phyloP scores from a whole-genome alignment of 2,329 filamentous ascomycete species.

The Fusarium sp. region DNA sequence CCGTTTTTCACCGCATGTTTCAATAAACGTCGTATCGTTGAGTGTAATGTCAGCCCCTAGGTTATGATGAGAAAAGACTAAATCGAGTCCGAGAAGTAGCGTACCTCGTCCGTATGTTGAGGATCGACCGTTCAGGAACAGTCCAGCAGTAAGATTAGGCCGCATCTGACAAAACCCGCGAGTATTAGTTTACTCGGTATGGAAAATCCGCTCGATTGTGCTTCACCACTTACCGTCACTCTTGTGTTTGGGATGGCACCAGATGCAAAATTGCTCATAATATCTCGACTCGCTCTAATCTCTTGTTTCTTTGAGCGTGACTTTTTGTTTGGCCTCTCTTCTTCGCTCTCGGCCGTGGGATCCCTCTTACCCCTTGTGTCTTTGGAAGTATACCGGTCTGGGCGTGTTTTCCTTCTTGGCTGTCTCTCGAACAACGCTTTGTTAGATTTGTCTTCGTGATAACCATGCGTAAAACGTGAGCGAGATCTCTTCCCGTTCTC shows the following conservation, averaged over 20 bases:
- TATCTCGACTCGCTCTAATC: conserved; percentile 52
- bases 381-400: conserved; percentile 63
- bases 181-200: not conserved
- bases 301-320: conserved; percentile 39
- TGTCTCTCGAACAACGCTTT: conserved; percentile 56
- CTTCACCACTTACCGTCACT: conserved; percentile 43
- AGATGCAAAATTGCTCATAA: conserved; percentile 66
- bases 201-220: not conserved
- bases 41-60: conserved; percentile 62
- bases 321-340: conserved; percentile 1
- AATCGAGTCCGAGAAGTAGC: not conserved
- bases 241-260: conserved; percentile 56
- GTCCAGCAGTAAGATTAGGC: conserved; percentile 45
- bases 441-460: not conserved
- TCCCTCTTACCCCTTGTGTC: conserved; percentile 11
- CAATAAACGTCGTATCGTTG: conserved; percentile 59
- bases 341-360: conserved; percentile 6
- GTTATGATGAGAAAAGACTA: not conserved
- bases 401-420: conserved; percentile 64
- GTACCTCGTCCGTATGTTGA: conserved; percentile 32
- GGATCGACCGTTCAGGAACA: conserved; percentile 47
- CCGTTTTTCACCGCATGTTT: not conserved
- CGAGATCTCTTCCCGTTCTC: conserved; percentile 6
- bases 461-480: not conserved
- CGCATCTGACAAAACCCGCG: conserved; percentile 41